Conservation (phyloP, 2,329 filamentous ascomycete genomes). For the Graphilbum ipis-grandicollis region DNA sequence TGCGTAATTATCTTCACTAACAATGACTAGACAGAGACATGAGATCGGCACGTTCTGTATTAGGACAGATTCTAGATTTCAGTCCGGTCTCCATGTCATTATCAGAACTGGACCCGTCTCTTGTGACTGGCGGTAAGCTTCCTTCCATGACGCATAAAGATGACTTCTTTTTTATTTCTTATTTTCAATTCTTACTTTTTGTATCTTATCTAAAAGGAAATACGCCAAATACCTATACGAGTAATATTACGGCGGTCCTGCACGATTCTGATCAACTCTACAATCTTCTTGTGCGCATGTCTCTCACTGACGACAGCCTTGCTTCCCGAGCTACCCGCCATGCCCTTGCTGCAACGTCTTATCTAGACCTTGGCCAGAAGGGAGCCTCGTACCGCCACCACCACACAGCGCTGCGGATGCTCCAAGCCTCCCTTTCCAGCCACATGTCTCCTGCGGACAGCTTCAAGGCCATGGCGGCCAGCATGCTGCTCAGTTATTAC, state of each 20-base stretch:
- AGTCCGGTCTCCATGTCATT: not conserved
- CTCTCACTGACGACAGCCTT: slow-evolving; percentile 7
- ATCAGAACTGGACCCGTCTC: not conserved
- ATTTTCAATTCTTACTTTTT: no score
- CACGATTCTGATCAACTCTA: slow-evolving; percentile 9
- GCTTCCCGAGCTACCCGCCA: slow-evolving; percentile 7
- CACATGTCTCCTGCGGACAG: not conserved
- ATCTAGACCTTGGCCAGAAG: slow-evolving; percentile 5
- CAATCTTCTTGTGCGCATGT: slow-evolving; percentile 9
- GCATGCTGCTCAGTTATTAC: slow-evolving; percentile 9
- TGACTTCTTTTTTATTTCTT: no score
- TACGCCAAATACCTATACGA: no score
- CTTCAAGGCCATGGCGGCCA: slow-evolving; percentile 9
- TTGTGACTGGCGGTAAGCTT: not conserved
- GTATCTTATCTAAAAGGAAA: no score
- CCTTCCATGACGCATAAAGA: no score
- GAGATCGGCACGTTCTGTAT: no score
- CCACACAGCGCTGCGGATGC: slow-evolving; percentile 2
- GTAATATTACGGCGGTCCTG: not conserved
- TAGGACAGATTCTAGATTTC: not conserved
- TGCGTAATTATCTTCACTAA: no score
- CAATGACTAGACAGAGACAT: no score
- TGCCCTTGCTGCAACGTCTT: slow-evolving; percentile 7
- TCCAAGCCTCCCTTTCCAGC: slow-evolving; percentile 5
- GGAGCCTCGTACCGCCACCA: slow-evolving; percentile 5